Base-by-base conservation (phyloP, 352 stramenopile species). In the Phytophthora vignae region DNA sequence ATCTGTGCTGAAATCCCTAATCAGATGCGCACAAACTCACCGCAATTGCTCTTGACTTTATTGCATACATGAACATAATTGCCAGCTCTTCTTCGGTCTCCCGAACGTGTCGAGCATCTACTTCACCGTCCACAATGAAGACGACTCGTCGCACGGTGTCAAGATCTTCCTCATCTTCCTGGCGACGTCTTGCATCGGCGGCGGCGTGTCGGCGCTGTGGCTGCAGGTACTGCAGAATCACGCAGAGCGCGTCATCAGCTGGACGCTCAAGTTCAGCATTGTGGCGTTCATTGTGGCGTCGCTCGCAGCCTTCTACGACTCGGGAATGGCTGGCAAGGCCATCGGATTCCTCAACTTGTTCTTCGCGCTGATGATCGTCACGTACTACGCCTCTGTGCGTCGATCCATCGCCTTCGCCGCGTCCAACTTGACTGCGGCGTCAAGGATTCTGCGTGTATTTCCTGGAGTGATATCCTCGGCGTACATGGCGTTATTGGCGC, bases 271-370 rank as follows among this genome's bases (percentile, higher is more conserved):
- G 29, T 70, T 67, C 11, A 91, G 87, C 57, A 88, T 94, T 40
- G 75, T 84, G 25, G 85, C 74, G 25, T 81, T 90, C 11, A 46
- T 90, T 6, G 71, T 82, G 46, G 79, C 79, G 3, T 80, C 83
- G 21, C 57, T 86, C 9, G 66, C 89, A 12, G 81, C 82, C 14
- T 94, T 96, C 66, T 73, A 86, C 22, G 78, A 96, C 73, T 91
- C 87, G 22, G 87, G 88, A 21, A 74, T 86, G 58, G 84, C 82
- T 1, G 90, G 90, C n/a, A 88, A 86, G 38, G 90, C 88, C 6
- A 91, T 96, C 22, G 88, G 87, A 12, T 94, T 96, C 57, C 62
- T 92, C 54, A 95, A 95, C 58, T 63, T 96, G 14, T 94, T 96
- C 69, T 73, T 93, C n/a, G 83, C 87, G 11, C 53, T 87, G 40